phyloP scores from a whole-genome alignment of 2,329 filamentous ascomycete species.

The Daldinia eschscholtzii region DNA sequence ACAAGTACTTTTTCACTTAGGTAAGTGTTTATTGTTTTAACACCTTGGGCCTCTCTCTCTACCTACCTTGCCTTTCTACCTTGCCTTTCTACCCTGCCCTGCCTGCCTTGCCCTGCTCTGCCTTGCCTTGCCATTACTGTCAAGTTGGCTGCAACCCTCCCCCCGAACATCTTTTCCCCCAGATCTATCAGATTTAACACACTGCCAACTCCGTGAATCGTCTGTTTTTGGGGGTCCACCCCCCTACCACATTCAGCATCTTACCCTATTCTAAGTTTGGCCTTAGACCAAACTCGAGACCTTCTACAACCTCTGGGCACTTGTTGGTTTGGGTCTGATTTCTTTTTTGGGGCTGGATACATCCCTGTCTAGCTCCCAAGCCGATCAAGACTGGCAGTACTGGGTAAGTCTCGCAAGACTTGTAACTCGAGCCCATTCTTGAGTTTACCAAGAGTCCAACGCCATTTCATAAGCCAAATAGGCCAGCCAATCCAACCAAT shows the following conservation, averaged over 20 bases:
- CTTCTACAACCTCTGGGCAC: conserved; percentile 32
- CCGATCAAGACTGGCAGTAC: conserved; percentile 12
- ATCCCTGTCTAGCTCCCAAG: conserved; percentile 35
- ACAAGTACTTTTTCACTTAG: conserved; percentile 21
- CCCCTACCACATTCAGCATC: conserved; percentile 16
- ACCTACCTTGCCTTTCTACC: conserved; percentile 2
- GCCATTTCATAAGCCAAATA: conserved; percentile 43
- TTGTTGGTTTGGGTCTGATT: conserved; percentile 41
- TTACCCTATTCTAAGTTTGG: conserved; percentile 37
- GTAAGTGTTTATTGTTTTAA: conserved; percentile 22
- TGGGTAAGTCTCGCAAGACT: conserved; percentile 15
- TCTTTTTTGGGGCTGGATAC: conserved; percentile 39
- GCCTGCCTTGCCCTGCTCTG: conserved; percentile 16
- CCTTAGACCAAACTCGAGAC: conserved; percentile 30
- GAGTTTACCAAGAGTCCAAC: conserved; percentile 29
- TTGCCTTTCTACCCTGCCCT: not conserved
- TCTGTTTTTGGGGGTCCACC: conserved; percentile 29
- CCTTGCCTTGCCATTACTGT: conserved; percentile 36
- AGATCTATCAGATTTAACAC: conserved; percentile 44
- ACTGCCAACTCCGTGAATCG: conserved; percentile 35
- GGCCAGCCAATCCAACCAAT: conserved; percentile 35
- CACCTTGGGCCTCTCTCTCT: conserved; percentile 7
- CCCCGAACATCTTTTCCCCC: conserved; percentile 38
- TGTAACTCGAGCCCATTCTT: conserved; percentile 18
- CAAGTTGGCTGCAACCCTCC: conserved; percentile 37